Conservation (phyloP, 495 filamentous ascomycete species). For the Penicillium parvum region DNA sequence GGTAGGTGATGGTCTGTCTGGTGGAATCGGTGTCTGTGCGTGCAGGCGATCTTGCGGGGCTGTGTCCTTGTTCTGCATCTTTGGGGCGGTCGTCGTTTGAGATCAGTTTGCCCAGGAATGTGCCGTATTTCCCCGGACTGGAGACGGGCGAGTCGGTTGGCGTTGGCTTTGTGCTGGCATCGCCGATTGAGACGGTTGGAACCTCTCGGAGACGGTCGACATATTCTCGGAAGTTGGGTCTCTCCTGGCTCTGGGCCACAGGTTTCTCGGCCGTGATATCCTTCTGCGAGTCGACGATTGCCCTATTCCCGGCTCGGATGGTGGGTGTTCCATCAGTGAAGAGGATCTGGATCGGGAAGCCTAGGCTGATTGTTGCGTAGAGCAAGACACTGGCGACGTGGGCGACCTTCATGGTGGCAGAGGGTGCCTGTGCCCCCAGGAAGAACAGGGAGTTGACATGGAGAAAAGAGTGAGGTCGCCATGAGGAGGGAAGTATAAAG, state of each 20-base stretch:
- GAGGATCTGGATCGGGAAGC: constrained; percentile 4
- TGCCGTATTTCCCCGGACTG: constrained; percentile 1
- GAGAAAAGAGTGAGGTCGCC: background rate
- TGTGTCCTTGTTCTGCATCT: background rate
- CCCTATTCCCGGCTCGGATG: background rate
- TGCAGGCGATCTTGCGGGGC: background rate
- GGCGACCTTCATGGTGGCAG: constrained; percentile 7
- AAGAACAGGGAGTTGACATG: constrained; percentile 1
- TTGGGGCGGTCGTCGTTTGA: background rate
- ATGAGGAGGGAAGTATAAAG: background rate
- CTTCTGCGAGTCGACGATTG: background rate
- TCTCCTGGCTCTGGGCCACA: background rate
- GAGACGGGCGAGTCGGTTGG: background rate
- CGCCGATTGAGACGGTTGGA: background rate
- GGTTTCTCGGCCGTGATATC: background rate
- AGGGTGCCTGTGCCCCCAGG: constrained; percentile 1
- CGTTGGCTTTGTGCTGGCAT: background rate
- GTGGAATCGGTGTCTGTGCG: background rate
- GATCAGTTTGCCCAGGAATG: background rate
- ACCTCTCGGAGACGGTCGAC: background rate
- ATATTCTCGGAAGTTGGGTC: constrained; percentile 3
- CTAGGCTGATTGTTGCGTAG: background rate
- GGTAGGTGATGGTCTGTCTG: constrained; percentile 1
- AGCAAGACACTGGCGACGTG: background rate
- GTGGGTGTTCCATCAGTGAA: constrained; percentile 8